phyloP scores from a whole-genome alignment of 2,329 filamentous ascomycete species.

The Thielaviopsis ethacetica region DNA sequence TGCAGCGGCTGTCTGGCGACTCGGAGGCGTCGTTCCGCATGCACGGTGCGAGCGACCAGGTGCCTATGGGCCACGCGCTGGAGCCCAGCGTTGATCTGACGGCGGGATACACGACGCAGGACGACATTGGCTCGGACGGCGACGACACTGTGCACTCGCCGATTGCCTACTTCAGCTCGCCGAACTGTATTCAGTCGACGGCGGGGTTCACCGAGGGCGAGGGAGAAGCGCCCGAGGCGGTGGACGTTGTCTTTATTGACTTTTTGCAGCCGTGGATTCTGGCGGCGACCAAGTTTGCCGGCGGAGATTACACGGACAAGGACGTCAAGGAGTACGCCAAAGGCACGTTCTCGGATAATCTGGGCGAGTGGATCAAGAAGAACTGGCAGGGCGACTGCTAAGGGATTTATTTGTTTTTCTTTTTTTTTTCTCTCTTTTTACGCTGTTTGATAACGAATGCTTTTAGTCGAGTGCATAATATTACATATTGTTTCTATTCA shows the following conservation, averaged over 20 bases:
- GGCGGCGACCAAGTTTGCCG: constrained; percentile 49
- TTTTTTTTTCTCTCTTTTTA: neutral
- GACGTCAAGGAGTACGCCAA: constrained; percentile 37
- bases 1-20: neutral
- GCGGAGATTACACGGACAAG: constrained; percentile 30
- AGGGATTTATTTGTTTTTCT: neutral
- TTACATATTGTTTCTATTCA: neutral
- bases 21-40: neutral
- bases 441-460: neutral
- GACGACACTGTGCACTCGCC: constrained; percentile 75
- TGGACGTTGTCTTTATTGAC: constrained; percentile 83
- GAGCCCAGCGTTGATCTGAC: constrained; percentile 28
- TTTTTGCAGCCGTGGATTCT: constrained; percentile 77
- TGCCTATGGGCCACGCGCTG: constrained; percentile 6
- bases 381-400: constrained; percentile 39
- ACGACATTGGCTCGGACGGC: constrained; percentile 68
- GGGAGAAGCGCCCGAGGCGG: constrained; percentile 44
- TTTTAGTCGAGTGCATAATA: neutral
- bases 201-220: constrained; percentile 38
- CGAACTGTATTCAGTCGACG: constrained; percentile 65
- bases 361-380: constrained; percentile 40
- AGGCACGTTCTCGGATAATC: constrained; percentile 36
- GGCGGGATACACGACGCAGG: constrained; percentile 71
- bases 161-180: constrained; percentile 59
- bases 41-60: constrained; percentile 11